Evolutionary conservation across 164 flowering plant species (phyloP).

Genomic region (Vitis labrusca): DNA sequence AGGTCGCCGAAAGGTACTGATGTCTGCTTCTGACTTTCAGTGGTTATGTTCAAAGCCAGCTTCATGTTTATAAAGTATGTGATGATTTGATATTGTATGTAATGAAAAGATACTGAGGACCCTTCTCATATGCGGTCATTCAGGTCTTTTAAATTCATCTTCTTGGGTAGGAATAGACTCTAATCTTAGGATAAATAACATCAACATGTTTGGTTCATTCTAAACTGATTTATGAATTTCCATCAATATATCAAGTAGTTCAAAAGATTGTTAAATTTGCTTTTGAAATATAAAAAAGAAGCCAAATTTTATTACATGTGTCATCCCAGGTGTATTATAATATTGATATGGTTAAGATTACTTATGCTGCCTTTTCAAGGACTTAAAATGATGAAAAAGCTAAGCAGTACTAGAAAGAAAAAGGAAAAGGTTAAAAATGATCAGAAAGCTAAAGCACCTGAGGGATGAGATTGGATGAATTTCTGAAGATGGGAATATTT

Average conservation of each 20-base stretch:
- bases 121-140: no score
- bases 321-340: not conserved
- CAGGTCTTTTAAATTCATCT: not conserved
- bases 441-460: not conserved
- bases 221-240: not conserved
- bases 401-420: not conserved
- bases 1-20: conserved; percentile 80
- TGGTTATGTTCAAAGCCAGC: not conserved
- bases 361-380: not conserved
- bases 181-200: not conserved
- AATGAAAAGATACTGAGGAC: no score
- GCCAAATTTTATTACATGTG: no score
- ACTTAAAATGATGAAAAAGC: not conserved
- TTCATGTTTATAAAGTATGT: not conserved
- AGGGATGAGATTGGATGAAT: not conserved
- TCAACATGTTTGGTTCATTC: not conserved
- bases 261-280: not conserved
- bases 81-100: not conserved
- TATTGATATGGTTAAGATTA: not conserved
- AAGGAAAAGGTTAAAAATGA: not conserved
- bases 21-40: not conserved
- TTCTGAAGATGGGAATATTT: not conserved
- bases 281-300: not conserved
- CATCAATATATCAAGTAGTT: not conserved
- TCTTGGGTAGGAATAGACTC: not conserved